Base-by-base conservation (phyloP, 176 grass and related monocot genomes). In the Musa beccarii region DNA sequence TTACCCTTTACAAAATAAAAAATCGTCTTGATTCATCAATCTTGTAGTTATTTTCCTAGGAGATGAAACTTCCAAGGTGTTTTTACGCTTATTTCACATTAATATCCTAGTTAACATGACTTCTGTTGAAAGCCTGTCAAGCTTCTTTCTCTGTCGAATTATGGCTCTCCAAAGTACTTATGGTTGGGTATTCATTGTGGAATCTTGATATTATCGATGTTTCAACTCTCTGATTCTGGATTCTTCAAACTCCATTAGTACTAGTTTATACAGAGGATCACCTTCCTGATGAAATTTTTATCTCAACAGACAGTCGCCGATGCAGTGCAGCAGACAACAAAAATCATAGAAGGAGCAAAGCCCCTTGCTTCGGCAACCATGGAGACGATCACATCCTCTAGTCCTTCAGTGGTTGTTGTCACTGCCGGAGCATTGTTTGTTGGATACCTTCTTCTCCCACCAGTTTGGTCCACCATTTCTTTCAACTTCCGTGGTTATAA, bases 321-420 rank as follows among this genome's bases (percentile, higher is more conserved):
- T 72, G 89, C 86, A 8, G 87, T 88, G 69, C 84, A 91, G 70
- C 85, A 90, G 80, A 63, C 78, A 59, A 82, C 79, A 26, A 86
- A 90, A 79, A 78, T 90, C 69, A 83, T 96, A 63, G 84, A 92
- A 79, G 93, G 81, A 50, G 90, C 90, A 11, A 97, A 97, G 77
- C 93, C 90, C 51, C 83, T 97, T 62, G 87, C 93, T 2, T 81
- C 90, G 4, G 85, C 75, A 72, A 89, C 93, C 17, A 79, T 92
- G 13, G 78, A 97, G 81, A 89, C 79, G 19, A 92, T 92, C 77
- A 57, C 76, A 71, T 92, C 93, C 1, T 71, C 89, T 54, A 84
- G 59, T 11, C 75, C 84, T 28, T 82, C 69, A 0, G 85, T 73
- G 69, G 71, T 87, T 72, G 79, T 88, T 71, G 87, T 83, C 13